Conservation (phyloP, 495 filamentous ascomycete genomes). For the Neurospora sp. region DNA sequence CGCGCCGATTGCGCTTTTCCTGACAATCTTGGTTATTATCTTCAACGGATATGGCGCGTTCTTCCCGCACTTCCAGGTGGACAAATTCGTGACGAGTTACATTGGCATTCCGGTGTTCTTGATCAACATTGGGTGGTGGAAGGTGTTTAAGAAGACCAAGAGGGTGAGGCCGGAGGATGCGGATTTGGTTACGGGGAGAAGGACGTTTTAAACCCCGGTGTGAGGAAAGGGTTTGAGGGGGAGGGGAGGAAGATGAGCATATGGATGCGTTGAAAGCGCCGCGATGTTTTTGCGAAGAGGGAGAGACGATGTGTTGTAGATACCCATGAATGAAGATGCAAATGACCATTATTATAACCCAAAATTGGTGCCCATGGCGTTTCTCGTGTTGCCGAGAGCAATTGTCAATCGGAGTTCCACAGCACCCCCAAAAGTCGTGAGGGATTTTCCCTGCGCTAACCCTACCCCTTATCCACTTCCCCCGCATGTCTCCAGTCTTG, state of each 20-base stretch:
- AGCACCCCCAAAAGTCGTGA: neutral
- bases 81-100: slow-evolving; percentile 73
- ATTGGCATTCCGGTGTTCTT: slow-evolving; percentile 74
- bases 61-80: slow-evolving; percentile 51
- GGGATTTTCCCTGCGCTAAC: neutral
- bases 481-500: neutral
- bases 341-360: neutral
- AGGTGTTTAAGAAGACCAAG: slow-evolving; percentile 24
- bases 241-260: neutral
- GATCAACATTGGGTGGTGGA: slow-evolving; percentile 29
- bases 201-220: slow-evolving; percentile 1
- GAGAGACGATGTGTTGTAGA: neutral
- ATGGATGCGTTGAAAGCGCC: neutral
- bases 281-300: neutral
- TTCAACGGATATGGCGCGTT: slow-evolving; percentile 58
- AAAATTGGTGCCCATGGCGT: neutral
- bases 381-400: neutral
- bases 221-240: neutral
- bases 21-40: slow-evolving; percentile 67
- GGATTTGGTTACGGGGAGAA: slow-evolving; percentile 20
- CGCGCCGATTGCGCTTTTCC: slow-evolving; percentile 54
- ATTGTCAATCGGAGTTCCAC: neutral
- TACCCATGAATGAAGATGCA: neutral
- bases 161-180: slow-evolving; percentile 20
- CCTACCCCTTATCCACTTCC: neutral